These are phyloP conservation scores for Panicum miliaceum DNA, from an alignment of 176 grass and related monocot genomes.

Conservation along the genomic window DNA sequence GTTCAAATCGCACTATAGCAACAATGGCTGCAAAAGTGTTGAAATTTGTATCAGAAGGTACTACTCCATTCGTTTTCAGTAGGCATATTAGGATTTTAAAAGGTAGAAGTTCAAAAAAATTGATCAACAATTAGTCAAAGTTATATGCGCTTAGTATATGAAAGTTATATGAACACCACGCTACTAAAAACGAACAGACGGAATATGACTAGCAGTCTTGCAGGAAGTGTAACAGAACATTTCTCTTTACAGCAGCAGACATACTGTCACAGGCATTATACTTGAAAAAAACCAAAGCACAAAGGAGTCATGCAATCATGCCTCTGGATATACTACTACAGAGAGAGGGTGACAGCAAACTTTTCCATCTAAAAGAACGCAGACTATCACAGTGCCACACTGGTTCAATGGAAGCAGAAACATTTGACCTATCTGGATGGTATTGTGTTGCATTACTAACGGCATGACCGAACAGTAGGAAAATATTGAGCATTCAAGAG, in stretches of 20 bases:
- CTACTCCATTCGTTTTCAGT: background rate
- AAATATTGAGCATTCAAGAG: background rate
- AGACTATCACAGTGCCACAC: background rate
- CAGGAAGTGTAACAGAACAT: background rate
- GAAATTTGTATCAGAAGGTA: background rate
- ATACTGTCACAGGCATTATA: background rate
- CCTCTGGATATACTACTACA: background rate
- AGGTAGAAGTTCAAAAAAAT: background rate
- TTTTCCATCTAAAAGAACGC: background rate
- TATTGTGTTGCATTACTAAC: conserved; percentile 6
- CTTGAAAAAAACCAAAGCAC: conserved; percentile 10
- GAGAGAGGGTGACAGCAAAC: background rate
- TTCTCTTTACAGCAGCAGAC: background rate
- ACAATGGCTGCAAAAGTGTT: background rate
- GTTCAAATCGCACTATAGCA: background rate
- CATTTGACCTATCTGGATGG: background rate
- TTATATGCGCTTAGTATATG: background rate
- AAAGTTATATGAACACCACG: background rate
- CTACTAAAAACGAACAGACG: background rate
- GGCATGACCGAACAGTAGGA: background rate
- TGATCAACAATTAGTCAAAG: background rate
- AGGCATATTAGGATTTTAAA: background rate
- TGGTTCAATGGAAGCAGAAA: background rate
- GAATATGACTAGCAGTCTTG: background rate
- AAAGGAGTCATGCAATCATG: background rate